Percentiles rank a stretch among this genome's conserved stretches.
Evolutionary conservation across 768 basidiomycete species (phyloP).

Genomic region (Pilatotrama ljubarskyi): DNA sequence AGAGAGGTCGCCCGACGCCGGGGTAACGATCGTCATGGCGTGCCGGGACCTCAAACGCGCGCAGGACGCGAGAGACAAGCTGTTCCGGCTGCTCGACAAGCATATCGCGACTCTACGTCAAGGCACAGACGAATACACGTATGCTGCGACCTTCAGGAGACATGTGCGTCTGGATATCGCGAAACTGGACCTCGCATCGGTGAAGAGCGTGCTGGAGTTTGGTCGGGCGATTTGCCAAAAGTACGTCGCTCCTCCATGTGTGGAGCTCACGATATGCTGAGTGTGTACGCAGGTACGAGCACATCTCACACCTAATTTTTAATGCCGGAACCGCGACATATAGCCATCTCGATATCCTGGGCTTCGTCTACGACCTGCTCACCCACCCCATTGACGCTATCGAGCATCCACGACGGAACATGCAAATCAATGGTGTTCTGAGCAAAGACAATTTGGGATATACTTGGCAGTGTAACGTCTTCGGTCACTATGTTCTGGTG

Average conservation of each 20-base stretch:
- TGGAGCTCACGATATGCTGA: background rate
- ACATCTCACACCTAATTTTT: conserved; percentile 77
- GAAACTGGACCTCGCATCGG: conserved; percentile 61
- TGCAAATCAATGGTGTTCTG: conserved; percentile 57
- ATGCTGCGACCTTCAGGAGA: conserved; percentile 57
- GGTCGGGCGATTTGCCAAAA: conserved; percentile 50
- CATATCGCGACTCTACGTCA: conserved; percentile 44
- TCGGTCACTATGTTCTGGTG: conserved; percentile 79
- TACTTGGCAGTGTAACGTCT: conserved; percentile 85
- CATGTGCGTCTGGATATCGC: conserved; percentile 63
- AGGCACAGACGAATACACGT: conserved; percentile 45
- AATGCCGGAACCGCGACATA: conserved; percentile 78
- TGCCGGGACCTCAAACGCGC: conserved; percentile 71
- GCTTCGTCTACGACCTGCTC: conserved; percentile 48
- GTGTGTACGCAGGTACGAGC: conserved; percentile 56
- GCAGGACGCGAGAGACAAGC: conserved; percentile 55
- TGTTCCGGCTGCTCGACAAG: conserved; percentile 54
- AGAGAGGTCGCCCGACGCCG: conserved; percentile 40
- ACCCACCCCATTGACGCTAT: conserved; percentile 46
- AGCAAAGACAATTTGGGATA: conserved; percentile 73
- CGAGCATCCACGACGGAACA: conserved; percentile 55
- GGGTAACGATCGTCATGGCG: conserved; percentile 77
- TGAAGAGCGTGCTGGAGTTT: conserved; percentile 64
- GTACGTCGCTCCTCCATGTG: conserved; percentile 37
- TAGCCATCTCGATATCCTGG: conserved; percentile 50